Percentiles rank a stretch among this genome's conserved stretches.
Evolutionary conservation across 106 monocot genomes (phyloP).

Genomic region (Triglochin maritima): DNA sequence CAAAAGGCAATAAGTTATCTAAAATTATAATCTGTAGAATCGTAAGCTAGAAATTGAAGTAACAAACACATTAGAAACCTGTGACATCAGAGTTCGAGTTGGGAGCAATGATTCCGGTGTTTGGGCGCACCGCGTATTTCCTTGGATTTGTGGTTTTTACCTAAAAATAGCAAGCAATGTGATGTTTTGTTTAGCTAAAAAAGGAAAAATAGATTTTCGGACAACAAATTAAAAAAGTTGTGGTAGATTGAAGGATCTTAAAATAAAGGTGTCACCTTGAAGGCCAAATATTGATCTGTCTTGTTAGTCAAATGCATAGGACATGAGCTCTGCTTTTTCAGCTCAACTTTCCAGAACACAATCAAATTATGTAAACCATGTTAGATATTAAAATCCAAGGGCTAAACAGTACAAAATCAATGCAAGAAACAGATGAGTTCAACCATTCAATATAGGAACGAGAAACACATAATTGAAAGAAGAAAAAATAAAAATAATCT

Average conservation of each 20-base stretch:
- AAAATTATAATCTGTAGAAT: background rate
- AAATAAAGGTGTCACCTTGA: constrained; percentile 19
- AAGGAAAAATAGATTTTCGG: background rate
- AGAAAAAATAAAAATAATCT: no score
- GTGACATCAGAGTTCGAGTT: constrained; percentile 61
- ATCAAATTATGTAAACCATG: background rate
- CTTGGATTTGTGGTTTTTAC: constrained; percentile 95
- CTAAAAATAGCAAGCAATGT: constrained; percentile 18
- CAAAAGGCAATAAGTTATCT: background rate
- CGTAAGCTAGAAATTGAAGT: background rate
- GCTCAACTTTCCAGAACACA: constrained; percentile 17
- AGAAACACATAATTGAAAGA: background rate
- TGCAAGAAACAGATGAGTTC: background rate
- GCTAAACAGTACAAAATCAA: background rate
- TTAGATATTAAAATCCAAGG: background rate
- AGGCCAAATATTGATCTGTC: constrained; percentile 41
- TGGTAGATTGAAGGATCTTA: no score
- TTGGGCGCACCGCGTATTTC: constrained; percentile 87
- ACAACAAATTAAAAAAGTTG: background rate
- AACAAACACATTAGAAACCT: constrained; percentile 18
- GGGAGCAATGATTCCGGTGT: constrained; percentile 60
- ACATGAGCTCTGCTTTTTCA: constrained; percentile 44
- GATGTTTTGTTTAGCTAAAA: background rate
- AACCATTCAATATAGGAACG: background rate
- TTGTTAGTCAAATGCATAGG: constrained; percentile 38